A percentile compares a stretch with the other conserved stretches of the same genome.
These are phyloP conservation scores for Globisporangium spiculum DNA, from an alignment of 352 stramenopile species.

Conservation along the genomic window DNA sequence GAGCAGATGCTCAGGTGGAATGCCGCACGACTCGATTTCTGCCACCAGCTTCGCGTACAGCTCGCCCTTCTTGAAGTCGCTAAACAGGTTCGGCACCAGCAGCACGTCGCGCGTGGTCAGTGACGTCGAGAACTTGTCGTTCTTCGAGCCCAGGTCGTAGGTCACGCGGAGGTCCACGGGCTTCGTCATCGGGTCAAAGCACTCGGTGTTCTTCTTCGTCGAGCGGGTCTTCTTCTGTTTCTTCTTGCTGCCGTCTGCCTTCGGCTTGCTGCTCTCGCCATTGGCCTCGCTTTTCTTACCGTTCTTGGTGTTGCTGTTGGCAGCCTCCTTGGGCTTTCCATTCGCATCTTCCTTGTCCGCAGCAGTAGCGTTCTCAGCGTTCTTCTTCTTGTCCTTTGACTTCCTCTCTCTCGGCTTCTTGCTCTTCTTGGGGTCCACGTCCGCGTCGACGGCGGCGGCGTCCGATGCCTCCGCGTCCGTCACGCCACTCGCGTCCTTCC, in stretches of 20 bases:
- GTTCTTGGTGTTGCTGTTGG: slow-evolving; percentile 22
- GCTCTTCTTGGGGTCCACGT: slow-evolving; percentile 19
- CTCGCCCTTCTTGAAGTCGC: slow-evolving; percentile 68
- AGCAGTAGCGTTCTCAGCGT: not conserved
- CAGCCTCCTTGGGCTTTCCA: slow-evolving; percentile 17
- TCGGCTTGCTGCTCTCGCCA: slow-evolving; percentile 14
- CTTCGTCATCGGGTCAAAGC: slow-evolving; percentile 63
- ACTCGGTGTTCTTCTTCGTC: slow-evolving; percentile 79
- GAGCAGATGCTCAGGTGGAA: slow-evolving; percentile 60
- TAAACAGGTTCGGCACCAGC: slow-evolving; percentile 71
- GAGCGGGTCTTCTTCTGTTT: slow-evolving; percentile 29
- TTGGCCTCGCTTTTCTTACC: slow-evolving; percentile 22
- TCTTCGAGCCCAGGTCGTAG: slow-evolving; percentile 54
- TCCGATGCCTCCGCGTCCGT: slow-evolving; percentile 1
- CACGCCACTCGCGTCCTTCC: not conserved
- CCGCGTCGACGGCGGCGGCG: not conserved
- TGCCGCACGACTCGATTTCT: slow-evolving; percentile 64
- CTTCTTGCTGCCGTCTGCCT: slow-evolving; percentile 35
- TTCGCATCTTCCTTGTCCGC: slow-evolving; percentile 5
- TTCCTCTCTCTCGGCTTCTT: slow-evolving; percentile 22
- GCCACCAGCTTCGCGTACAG: slow-evolving; percentile 65
- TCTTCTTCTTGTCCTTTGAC: slow-evolving; percentile 13
- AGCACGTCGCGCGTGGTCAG: slow-evolving; percentile 63
- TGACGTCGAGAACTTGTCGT: slow-evolving; percentile 55
- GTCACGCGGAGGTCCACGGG: slow-evolving; percentile 71